Evolutionary conservation across 192 early-diverging fungal species (phyloP).

Genomic region (Coemansia sp.): DNA sequence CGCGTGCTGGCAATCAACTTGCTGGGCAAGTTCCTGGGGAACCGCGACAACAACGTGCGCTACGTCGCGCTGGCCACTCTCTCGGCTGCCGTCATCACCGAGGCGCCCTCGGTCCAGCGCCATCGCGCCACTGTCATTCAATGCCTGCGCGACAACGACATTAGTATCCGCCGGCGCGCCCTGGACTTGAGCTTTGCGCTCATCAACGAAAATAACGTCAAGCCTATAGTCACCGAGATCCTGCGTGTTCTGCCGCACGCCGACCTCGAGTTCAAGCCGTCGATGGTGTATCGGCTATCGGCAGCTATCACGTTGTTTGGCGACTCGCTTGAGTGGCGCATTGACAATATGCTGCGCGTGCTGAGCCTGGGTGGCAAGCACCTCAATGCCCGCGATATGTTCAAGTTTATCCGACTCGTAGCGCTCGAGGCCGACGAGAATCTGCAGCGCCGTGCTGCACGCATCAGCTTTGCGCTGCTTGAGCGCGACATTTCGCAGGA

Average conservation of each 20-base stretch:
- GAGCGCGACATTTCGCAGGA: conserved; percentile 76
- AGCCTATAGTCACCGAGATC: conserved; percentile 90
- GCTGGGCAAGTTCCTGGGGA: conserved; percentile 93
- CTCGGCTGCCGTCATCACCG: conserved; percentile 85
- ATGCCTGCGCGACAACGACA: conserved; percentile 93
- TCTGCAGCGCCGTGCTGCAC: conserved; percentile 89
- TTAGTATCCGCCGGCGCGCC: conserved; percentile 95
- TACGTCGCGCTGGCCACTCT: conserved; percentile 99
- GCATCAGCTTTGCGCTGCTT: conserved; percentile 86
- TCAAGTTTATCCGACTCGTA: conserved; percentile 90
- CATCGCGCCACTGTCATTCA: conserved; percentile 96
- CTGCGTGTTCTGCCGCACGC: conserved; percentile 91
- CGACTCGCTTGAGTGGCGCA: conserved; percentile 96
- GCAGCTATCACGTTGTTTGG: conserved; percentile 93
- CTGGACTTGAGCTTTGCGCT: conserved; percentile 96
- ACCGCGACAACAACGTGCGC: conserved; percentile 98
- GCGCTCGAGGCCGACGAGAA: conserved; percentile 64
- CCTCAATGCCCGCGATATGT: conserved; percentile 76
- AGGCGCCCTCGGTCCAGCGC: conserved; percentile 94
- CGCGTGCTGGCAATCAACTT: conserved; percentile 97
- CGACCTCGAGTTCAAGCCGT: conserved; percentile 86
- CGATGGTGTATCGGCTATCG: conserved; percentile 90
- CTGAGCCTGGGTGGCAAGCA: conserved; percentile 73
- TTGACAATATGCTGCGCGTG: conserved; percentile 93
- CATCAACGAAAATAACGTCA: conserved; percentile 92